These are phyloP conservation scores for Talaromyces sp. DNA, from an alignment of 2,329 filamentous ascomycete genomes.

Conservation along the genomic window DNA sequence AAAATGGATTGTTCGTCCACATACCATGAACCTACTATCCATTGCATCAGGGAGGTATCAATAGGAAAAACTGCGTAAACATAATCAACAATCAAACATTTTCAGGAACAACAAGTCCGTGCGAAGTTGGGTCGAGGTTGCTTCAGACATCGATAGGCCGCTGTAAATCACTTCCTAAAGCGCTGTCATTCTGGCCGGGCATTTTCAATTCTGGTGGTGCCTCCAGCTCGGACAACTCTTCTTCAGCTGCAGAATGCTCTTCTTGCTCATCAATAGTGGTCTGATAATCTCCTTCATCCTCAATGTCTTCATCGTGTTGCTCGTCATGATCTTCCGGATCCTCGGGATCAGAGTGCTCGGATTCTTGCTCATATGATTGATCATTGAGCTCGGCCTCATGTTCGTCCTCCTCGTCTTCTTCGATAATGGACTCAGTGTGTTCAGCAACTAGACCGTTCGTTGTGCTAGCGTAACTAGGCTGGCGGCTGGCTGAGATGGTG, in stretches of 20 bases:
- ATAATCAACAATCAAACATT: neutral
- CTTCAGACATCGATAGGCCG: neutral
- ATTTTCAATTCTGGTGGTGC: slow-evolving; percentile 11
- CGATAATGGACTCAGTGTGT: slow-evolving; percentile 22
- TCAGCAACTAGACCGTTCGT: slow-evolving; percentile 31
- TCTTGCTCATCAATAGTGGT: slow-evolving; percentile 13
- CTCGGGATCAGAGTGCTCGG: slow-evolving; percentile 15
- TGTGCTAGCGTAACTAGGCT: slow-evolving; percentile 38
- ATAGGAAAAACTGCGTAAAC: neutral
- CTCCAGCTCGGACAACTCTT: slow-evolving; percentile 10
- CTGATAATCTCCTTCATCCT: slow-evolving; percentile 17
- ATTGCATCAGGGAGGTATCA: slow-evolving; percentile 1
- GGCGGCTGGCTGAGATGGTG: slow-evolving; percentile 34
- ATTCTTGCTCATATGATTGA: slow-evolving; percentile 14
- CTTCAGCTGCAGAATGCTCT: slow-evolving; percentile 6
- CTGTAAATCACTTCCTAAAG: slow-evolving; percentile 15
- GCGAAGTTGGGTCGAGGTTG: neutral
- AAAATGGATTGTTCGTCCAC: neutral
- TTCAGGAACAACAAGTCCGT: neutral
- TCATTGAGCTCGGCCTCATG: slow-evolving; percentile 24
- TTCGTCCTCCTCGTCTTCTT: slow-evolving; percentile 24
- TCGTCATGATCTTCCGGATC: neutral
- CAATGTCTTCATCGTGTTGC: slow-evolving; percentile 14
- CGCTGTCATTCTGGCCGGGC: slow-evolving; percentile 12
- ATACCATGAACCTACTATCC: neutral